phyloP scores from a whole-genome alignment of 164 flowering plant genomes.

The Hamamelis virginiana region DNA sequence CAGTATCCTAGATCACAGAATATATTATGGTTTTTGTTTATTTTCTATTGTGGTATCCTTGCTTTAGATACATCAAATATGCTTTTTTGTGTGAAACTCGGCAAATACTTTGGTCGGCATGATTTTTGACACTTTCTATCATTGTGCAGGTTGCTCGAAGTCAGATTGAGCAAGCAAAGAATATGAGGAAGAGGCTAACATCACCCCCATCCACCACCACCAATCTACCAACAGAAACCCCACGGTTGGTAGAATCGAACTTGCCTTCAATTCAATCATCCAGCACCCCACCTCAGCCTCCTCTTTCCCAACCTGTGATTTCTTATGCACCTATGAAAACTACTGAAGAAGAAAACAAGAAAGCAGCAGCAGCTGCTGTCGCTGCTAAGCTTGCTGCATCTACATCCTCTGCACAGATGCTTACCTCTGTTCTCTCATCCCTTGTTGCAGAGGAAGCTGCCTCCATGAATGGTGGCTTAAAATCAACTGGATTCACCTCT shows the following conservation, averaged over 20 bases:
- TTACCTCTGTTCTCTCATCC: constrained; percentile 67
- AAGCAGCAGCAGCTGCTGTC: constrained; percentile 73
- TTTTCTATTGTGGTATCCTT: background rate
- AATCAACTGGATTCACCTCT: constrained; percentile 31
- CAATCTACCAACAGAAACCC: constrained; percentile 16
- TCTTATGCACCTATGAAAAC: constrained; percentile 36
- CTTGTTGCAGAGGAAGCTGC: constrained; percentile 82
- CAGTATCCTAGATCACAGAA: no score
- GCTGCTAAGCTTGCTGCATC: constrained; percentile 83
- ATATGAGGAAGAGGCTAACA: constrained; percentile 33
- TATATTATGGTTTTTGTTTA: no score
- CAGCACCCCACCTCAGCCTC: constrained; percentile 23
- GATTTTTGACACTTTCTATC: background rate
- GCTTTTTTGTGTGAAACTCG: background rate
- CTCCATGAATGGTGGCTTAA: constrained; percentile 37
- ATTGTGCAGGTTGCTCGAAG: constrained; percentile 52
- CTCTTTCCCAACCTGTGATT: constrained; percentile 36
- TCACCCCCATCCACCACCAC: constrained; percentile 15
- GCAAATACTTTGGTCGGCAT: background rate
- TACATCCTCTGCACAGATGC: constrained; percentile 77
- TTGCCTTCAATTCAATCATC: constrained; percentile 27
- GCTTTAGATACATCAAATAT: no score
- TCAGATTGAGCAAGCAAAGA: constrained; percentile 41
- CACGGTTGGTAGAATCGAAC: constrained; percentile 21
- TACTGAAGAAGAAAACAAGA: constrained; percentile 54